A percentile compares a stretch with the other conserved stretches of the same genome.
Conservation (phyloP, 345 rosid species). For the Murraya koenigii region DNA sequence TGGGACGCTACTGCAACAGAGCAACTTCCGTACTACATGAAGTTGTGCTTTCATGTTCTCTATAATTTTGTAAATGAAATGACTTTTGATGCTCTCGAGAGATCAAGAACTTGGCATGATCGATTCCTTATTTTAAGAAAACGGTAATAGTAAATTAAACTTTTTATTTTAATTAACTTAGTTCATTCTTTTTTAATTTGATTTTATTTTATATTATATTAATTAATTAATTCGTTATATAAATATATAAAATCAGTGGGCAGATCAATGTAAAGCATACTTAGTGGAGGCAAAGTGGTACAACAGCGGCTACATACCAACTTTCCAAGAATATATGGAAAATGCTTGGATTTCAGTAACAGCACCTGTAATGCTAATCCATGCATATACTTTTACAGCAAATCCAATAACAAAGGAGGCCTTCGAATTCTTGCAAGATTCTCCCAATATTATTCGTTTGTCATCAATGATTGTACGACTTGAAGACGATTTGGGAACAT, state of each 20-base stretch:
- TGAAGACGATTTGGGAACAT: no score
- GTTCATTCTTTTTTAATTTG: no score
- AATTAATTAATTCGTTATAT: no score
- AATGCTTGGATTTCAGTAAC: not conserved
- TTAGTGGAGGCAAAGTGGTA: not conserved
- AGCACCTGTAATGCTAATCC: not conserved
- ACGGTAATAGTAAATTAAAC: slow-evolving; percentile 16
- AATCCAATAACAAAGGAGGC: no score
- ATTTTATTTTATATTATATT: no score
- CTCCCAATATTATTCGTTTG: no score
- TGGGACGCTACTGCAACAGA: not conserved
- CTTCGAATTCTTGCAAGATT: no score
- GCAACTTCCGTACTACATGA: slow-evolving; percentile 45
- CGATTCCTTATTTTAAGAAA: slow-evolving; percentile 34
- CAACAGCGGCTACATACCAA: not conserved
- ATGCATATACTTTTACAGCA: not conserved
- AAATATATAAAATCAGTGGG: no score
- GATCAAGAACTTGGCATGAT: slow-evolving; percentile 23
- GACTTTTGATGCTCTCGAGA: slow-evolving; percentile 28
- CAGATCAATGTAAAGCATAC: no score
- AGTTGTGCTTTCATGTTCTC: slow-evolving; percentile 32
- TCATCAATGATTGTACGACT: no score
- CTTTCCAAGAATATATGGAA: not conserved
- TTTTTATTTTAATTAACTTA: no score
- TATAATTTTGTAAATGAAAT: slow-evolving; percentile 32